Evolutionary conservation across 2,329 filamentous ascomycete genomes (phyloP), one percentile per base, ranked within the genome.

Genomic region (Exutisphaerella laricina): DNA sequence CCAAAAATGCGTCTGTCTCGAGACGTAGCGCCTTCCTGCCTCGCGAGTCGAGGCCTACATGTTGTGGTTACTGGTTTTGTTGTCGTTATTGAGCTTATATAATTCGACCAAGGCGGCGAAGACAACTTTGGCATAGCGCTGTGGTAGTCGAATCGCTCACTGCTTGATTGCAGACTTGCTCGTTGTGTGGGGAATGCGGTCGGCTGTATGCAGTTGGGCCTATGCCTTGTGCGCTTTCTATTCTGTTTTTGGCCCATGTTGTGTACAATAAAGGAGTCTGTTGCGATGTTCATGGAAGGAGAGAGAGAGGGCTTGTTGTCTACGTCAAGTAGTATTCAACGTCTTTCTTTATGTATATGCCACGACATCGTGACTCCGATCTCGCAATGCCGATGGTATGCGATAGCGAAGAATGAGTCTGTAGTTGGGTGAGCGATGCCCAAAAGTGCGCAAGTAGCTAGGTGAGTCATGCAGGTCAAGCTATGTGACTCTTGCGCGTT

Each of bases 1-100:
- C 69, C 69, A 51, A 71, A 71, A 48, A 70, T 60, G 22, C 67
- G 62, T 28, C 52, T 48, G 25, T 58, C 53, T 12, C 54, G 38
- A 10, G 48, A 30, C 6, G 10, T 41, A 8, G 45, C 42, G 21
- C 43, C 49, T 26, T 51, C 51, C 10, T 38, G 29, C 25, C 42
- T 12, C 5, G 36, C 4, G 18, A 31, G 13, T 30, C 29, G 35
- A 13, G 42, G 43, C 39, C 26, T 39, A n/a, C n/a, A n/a, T n/a
- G n/a, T n/a, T n/a, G n/a, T n/a, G n/a, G n/a, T n/a, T n/a, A n/a
- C n/a, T 21, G 36, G 21, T 25, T 26, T 43, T 25, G 14, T 23
- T 17, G 10, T 3, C 1, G 20, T 35, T 5, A 5, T 12, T 8
- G 23, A 33, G 10, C 14, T 12, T 10, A 30, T 26, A 13, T 8